These are phyloP conservation scores for Zoysia pacifica DNA, from an alignment of 176 grass and related monocot genomes.

Conservation along the genomic window DNA sequence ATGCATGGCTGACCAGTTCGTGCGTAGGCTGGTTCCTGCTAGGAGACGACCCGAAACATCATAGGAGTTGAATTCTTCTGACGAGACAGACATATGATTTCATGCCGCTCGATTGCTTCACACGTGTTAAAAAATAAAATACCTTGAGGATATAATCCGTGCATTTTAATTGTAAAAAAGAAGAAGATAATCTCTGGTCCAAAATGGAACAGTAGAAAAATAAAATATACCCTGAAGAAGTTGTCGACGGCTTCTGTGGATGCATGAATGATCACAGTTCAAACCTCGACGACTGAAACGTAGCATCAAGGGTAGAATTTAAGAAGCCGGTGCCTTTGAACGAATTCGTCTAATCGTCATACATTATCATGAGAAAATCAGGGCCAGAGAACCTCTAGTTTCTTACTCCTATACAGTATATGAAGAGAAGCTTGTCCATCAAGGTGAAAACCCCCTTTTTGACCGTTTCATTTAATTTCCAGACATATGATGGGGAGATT, in stretches of 20 bases:
- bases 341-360: not conserved
- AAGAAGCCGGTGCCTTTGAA: slow-evolving; percentile 18
- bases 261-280: too few relatives aligned
- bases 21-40: not conserved
- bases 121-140: too few relatives aligned
- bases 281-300: not conserved
- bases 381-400: not conserved
- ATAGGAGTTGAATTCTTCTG: slow-evolving; percentile 28
- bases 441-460: slow-evolving; percentile 21
- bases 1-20: not conserved
- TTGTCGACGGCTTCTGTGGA: too few relatives aligned
- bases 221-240: too few relatives aligned
- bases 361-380: not conserved
- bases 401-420: too few relatives aligned
- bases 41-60: slow-evolving; percentile 10
- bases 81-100: not conserved
- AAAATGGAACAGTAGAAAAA: too few relatives aligned
- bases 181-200: too few relatives aligned
- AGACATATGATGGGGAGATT: not conserved
- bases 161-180: too few relatives aligned
- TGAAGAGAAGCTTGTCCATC: not conserved
- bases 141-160: too few relatives aligned
- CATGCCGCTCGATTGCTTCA: not conserved
- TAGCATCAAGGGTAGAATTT: slow-evolving; percentile 13
- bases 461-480: slow-evolving; percentile 5